These are phyloP conservation scores for Delonix regia DNA, from an alignment of 306 rosid genomes.

Conservation along the genomic window DNA sequence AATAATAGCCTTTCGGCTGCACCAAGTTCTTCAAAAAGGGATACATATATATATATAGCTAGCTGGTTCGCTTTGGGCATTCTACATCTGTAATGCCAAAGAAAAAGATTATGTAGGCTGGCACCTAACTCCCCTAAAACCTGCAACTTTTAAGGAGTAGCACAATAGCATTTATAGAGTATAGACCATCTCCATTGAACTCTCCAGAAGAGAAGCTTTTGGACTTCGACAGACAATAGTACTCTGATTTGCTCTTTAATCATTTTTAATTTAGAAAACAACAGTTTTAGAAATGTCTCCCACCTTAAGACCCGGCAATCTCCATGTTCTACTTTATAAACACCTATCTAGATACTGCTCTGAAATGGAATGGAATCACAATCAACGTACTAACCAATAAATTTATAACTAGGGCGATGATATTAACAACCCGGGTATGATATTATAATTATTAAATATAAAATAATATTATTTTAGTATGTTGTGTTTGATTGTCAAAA, in stretches of 20 bases:
- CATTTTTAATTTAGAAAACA: not conserved
- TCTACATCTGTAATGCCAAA: not conserved
- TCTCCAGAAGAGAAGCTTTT: not conserved
- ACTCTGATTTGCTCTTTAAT: not conserved
- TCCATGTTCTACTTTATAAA: no score
- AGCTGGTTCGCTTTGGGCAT: conserved; percentile 1
- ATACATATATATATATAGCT: not conserved
- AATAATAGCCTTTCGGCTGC: conserved; percentile 25
- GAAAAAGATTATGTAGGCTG: conserved; percentile 35
- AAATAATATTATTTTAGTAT: no score
- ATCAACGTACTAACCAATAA: not conserved
- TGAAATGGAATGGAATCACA: not conserved
- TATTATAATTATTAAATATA: no score
- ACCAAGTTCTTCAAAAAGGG: conserved; percentile 1
- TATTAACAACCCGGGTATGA: no score
- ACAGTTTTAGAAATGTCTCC: no score
- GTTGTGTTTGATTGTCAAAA: no score
- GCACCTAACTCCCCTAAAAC: conserved; percentile 9
- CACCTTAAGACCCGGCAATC: no score
- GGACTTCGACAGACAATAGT: not conserved
- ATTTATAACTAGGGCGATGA: not conserved
- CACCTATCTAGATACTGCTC: not conserved
- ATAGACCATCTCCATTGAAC: not conserved
- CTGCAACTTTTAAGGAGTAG: conserved; percentile 10
- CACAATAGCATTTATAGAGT: not conserved